Percentiles rank a stretch among this genome's conserved stretches.
These are phyloP conservation scores for Sicyos edulis DNA, from an alignment of 306 rosid species.

Conservation along the genomic window DNA sequence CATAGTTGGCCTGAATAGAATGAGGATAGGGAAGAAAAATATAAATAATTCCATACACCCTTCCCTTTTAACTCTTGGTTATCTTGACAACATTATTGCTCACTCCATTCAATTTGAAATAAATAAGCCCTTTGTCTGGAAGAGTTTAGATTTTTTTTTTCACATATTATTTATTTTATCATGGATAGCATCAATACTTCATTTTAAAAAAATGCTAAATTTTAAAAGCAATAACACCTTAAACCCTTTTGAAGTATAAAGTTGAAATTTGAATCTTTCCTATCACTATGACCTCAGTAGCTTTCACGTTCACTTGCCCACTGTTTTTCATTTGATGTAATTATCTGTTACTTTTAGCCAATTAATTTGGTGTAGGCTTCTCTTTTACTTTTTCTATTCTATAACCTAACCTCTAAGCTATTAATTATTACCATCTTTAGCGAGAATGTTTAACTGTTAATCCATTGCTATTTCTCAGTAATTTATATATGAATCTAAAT, in stretches of 20 bases:
- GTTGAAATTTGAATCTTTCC: neutral
- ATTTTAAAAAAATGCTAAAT: neutral
- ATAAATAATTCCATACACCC: neutral
- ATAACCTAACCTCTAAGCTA: neutral
- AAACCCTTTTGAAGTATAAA: neutral
- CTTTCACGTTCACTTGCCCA: conserved; percentile 6
- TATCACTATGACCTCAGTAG: neutral
- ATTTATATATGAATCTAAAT: conserved; percentile 1
- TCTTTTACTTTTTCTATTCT: neutral
- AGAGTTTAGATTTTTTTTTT: conserved; percentile 1
- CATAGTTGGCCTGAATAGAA: neutral
- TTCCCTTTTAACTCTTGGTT: neutral
- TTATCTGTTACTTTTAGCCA: neutral
- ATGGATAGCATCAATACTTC: too few relatives aligned
- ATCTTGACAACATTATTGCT: neutral
- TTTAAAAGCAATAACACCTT: neutral
- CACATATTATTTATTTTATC: neutral
- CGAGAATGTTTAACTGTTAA: neutral
- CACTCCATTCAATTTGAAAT: conserved; percentile 1
- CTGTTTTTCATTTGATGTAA: conserved; percentile 4
- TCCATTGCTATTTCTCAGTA: neutral
- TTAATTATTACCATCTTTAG: neutral
- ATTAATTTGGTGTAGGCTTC: neutral
- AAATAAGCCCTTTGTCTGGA: neutral
- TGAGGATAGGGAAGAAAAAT: neutral